Evolutionary conservation across 2,329 filamentous ascomycete genomes (phyloP).

Genomic region (Juglanconis oblonga): DNA sequence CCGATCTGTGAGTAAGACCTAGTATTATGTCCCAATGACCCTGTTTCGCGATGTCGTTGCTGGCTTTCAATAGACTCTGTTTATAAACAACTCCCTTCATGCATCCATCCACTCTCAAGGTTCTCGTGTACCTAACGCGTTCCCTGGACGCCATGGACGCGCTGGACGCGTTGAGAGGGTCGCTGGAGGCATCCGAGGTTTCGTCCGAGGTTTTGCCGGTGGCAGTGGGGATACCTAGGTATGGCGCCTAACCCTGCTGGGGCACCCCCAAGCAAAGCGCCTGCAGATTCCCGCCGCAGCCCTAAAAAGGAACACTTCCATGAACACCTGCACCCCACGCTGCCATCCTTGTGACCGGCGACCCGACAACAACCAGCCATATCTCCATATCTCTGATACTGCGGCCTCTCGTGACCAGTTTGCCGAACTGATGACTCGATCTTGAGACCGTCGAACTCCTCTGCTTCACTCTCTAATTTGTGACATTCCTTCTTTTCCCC

Average conservation of each 20-base stretch:
- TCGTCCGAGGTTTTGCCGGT: background rate
- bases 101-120: background rate
- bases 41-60: background rate
- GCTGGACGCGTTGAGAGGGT: background rate
- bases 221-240: background rate
- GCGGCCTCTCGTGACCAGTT: background rate
- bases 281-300: background rate
- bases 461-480: background rate
- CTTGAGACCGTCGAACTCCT: background rate
- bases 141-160: background rate
- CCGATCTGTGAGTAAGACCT: too few species aligned
- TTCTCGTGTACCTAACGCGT: background rate
- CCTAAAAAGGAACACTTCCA: too few species aligned
- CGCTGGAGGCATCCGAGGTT: background rate
- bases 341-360: background rate
- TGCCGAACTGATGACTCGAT: constrained; percentile 1
- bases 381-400: background rate
- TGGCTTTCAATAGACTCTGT: background rate
- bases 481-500: background rate
- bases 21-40: background rate
- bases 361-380: background rate
- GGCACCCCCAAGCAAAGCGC: background rate
- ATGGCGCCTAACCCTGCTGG: background rate
- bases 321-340: background rate
- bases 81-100: background rate